Base-by-base conservation (phyloP, 2,329 filamentous ascomycete genomes). In the Fusarium sp. region DNA sequence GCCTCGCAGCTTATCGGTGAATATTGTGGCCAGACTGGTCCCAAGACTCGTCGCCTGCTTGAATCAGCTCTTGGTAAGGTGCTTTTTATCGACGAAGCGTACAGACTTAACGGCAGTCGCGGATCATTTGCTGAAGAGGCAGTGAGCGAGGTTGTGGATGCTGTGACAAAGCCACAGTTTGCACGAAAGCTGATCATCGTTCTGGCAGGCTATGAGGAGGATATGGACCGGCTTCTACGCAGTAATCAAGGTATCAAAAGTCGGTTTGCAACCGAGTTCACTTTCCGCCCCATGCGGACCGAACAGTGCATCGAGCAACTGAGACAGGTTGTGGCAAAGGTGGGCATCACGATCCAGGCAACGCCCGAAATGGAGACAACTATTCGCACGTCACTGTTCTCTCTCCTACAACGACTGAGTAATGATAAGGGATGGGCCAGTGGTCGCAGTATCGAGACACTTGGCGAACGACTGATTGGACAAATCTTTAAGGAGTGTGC, bases 11-110 rank as follows among this genome's bases (percentile, higher is more conserved):
- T 94, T 0, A 82, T 94, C 3, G 91, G 89, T 0, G 83, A 91
- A 73, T 93, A 88, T 47, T 75, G 91, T 1, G 91, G 91, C 0
- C 89, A 92, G 0, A 93, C 90, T 0, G 90, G 88, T 0, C 90
- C 90, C 0, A 91, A 92, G 72, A 88, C 90, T 0, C 83, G 85
- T 11, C 81, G 86, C 47, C 78, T 86, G 1, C 80, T 93, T 0
- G 88, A 92, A 70, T 86, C 84, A 32, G 87, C 86, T 0, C 82
- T 92, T 0, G 91, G 91, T 0, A 89, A 88, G 53, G 89, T 93
- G 0, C 83, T 94, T 0, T 90, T 93, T 72, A 86, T 93, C 24
- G 91, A 93, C 64, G 90, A 93, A 76, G 91, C 90, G 0, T 92
- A 92, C 69, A 85, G 90, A 2, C 84, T 93, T 4, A 72, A 71